A percentile compares a stretch with the other conserved stretches of the same genome.
phyloP scores from a whole-genome alignment of 306 rosid genomes.

The Senna siamea region DNA sequence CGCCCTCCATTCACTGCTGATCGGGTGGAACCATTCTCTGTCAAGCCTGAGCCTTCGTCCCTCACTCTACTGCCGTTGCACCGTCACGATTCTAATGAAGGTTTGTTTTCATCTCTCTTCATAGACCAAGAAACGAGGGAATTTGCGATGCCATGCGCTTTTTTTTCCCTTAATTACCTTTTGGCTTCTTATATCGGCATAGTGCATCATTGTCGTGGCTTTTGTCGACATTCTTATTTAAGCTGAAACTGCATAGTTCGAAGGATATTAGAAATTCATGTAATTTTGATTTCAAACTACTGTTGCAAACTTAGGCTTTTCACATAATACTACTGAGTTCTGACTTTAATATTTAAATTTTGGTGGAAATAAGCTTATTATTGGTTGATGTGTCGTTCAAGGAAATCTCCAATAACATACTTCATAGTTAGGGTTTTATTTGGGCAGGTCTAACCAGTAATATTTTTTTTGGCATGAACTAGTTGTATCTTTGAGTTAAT shows the following conservation, averaged over 20 bases:
- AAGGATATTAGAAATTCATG: background rate
- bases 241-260: background rate
- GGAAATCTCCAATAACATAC: background rate
- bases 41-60: constrained; percentile 50
- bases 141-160: background rate
- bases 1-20: constrained; percentile 28
- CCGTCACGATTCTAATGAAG: constrained; percentile 54
- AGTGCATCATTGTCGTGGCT: background rate
- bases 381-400: no score
- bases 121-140: background rate
- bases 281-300: background rate
- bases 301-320: background rate
- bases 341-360: background rate
- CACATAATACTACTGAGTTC: background rate
- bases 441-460: background rate
- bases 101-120: constrained; percentile 35
- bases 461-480: background rate
- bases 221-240: background rate
- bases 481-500: background rate
- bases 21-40: constrained; percentile 48
- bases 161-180: background rate
- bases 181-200: background rate
- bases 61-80: constrained; percentile 49
- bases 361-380: background rate
- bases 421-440: background rate